A percentile compares a stretch with the other conserved stretches of the same genome.
These are phyloP conservation scores for Byssothecium circinans DNA, from an alignment of 2,329 filamentous ascomycete genomes.

Conservation along the genomic window DNA sequence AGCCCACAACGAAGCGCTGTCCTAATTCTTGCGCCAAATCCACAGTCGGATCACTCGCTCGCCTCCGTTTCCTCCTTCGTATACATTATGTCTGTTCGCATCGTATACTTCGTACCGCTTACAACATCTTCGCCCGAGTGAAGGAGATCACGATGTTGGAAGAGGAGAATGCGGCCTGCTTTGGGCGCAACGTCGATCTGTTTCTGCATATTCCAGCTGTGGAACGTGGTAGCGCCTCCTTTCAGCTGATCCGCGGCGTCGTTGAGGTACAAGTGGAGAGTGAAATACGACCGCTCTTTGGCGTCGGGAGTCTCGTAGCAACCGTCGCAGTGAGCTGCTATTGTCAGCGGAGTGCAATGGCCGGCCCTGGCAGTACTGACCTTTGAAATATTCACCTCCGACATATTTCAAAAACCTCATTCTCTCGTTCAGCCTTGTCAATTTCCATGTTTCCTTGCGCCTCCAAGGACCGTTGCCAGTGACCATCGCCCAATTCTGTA, in stretches of 20 bases:
- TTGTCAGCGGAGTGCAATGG: constrained; percentile 14
- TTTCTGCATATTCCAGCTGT: constrained; percentile 33
- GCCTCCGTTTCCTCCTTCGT: constrained; percentile 25
- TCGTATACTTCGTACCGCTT: constrained; percentile 57
- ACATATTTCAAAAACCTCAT: constrained; percentile 76
- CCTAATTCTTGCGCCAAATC: no score
- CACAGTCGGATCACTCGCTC: not conserved
- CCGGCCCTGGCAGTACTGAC: constrained; percentile 20
- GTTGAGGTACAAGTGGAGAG: constrained; percentile 60
- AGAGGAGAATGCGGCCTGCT: constrained; percentile 56
- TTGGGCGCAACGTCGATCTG: constrained; percentile 53
- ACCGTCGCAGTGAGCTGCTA: constrained; percentile 66
- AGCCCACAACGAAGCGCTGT: not conserved
- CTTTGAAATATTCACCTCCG: constrained; percentile 71
- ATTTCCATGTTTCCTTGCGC: constrained; percentile 47
- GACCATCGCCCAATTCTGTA: constrained; percentile 41
- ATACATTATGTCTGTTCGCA: constrained; percentile 61
- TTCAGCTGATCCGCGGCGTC: constrained; percentile 47
- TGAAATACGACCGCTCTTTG: constrained; percentile 55
- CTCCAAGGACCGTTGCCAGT: constrained; percentile 51
- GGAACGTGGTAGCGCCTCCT: constrained; percentile 60
- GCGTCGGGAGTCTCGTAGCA: constrained; percentile 61
- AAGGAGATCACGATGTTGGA: constrained; percentile 57
- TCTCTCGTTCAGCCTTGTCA: constrained; percentile 66
- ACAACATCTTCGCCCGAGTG: constrained; percentile 60